phyloP scores from a whole-genome alignment of 176 grass and related monocot genomes.

The Oryza meyeriana region DNA sequence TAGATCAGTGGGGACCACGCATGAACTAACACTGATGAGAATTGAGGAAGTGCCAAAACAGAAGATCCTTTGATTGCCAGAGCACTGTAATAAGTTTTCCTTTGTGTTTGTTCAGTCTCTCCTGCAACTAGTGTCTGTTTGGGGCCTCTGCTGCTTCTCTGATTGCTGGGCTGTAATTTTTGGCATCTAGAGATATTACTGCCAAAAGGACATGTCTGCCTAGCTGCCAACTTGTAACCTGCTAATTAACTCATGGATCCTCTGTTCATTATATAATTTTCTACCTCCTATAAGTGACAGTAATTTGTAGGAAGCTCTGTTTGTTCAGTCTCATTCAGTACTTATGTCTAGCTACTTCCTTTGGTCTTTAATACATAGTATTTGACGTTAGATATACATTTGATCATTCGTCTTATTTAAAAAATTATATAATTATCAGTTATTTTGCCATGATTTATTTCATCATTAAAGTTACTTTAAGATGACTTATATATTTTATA shows the following conservation, averaged over 20 bases:
- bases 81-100: not conserved
- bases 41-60: slow-evolving; percentile 31
- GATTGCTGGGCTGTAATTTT: not conserved
- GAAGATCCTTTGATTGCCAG: slow-evolving; percentile 29
- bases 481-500: no score
- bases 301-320: not conserved
- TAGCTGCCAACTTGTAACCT: not conserved
- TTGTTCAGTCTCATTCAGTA: not conserved
- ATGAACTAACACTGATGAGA: not conserved
- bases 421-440: no score
- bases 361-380: no score
- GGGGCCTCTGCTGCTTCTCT: not conserved
- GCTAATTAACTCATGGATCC: not conserved
- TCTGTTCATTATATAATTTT: not conserved
- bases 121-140: not conserved
- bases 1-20: not conserved
- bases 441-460: no score
- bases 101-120: slow-evolving; percentile 10
- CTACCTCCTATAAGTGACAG: not conserved
- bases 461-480: no score
- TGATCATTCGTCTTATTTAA: no score
- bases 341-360: not conserved
- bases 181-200: slow-evolving; percentile 11
- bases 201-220: not conserved
- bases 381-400: no score